Evolutionary conservation across 1,284 basidiomycete genomes (phyloP).

Genomic region (Ceratorhiza oryzae-sativae): DNA sequence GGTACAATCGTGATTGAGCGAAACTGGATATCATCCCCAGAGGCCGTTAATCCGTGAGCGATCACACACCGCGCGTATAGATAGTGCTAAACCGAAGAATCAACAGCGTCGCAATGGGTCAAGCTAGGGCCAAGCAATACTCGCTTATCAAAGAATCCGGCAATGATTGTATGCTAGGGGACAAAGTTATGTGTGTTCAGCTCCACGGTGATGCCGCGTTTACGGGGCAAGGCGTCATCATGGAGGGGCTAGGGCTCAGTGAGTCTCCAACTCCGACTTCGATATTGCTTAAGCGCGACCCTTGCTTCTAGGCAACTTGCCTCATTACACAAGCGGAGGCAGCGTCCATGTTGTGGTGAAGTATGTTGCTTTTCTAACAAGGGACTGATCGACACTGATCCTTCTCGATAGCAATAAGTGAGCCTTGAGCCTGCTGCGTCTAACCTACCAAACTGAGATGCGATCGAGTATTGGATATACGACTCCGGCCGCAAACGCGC

Average conservation of each 20-base stretch:
- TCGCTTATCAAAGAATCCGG: constrained; percentile 69
- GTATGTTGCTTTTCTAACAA: constrained; percentile 57
- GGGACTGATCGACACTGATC: background rate
- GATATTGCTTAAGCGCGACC: constrained; percentile 46
- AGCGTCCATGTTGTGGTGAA: constrained; percentile 91
- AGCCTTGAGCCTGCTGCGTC: constrained; percentile 47
- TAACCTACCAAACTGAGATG: constrained; percentile 5
- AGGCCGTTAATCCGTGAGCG: constrained; percentile 77
- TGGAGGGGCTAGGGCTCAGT: constrained; percentile 85
- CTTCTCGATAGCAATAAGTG: constrained; percentile 59
- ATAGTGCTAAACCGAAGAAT: background rate
- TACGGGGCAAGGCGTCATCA: constrained; percentile 88
- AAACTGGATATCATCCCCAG: constrained; percentile 50
- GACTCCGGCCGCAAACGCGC: constrained; percentile 79
- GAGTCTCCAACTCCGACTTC: constrained; percentile 46
- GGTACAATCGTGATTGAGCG: background rate
- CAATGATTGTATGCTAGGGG: constrained; percentile 77
- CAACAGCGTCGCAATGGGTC: constrained; percentile 72
- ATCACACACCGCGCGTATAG: background rate
- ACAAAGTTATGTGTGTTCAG: constrained; percentile 86
- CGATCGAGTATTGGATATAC: constrained; percentile 82
- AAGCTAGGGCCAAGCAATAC: constrained; percentile 91
- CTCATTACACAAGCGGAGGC: constrained; percentile 88
- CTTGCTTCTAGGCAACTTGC: constrained; percentile 69
- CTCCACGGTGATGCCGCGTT: constrained; percentile 91